Conservation (phyloP, 805 yeast species). For the Sugiyamaella floridensis region DNA sequence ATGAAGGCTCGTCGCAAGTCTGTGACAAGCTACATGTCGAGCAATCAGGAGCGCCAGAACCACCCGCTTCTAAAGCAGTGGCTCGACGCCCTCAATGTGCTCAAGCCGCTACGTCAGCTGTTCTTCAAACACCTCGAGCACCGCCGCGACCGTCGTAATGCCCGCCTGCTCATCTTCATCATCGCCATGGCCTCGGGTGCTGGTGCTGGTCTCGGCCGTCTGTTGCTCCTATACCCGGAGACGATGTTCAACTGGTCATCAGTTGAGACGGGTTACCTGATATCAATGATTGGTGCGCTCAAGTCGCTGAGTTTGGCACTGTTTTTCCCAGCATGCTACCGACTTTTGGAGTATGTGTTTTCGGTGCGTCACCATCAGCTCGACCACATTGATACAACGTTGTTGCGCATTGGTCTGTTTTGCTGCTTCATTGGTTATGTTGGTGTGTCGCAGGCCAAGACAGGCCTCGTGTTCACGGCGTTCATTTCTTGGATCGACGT, state of each 20-base stretch:
- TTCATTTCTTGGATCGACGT: conserved; percentile 13
- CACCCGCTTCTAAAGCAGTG: conserved; percentile 3
- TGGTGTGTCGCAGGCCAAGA: conserved; percentile 15
- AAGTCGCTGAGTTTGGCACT: conserved; percentile 20
- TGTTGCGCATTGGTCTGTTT: conserved; percentile 17
- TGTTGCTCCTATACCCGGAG: conserved; percentile 26
- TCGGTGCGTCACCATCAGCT: conserved; percentile 8
- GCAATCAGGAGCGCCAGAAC: background rate
- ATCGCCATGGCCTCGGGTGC: conserved; percentile 11
- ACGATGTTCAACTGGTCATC: conserved; percentile 27
- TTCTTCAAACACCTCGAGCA: conserved; percentile 14
- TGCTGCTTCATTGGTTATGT: conserved; percentile 12
- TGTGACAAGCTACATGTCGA: conserved; percentile 8
- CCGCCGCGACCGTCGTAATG: conserved; percentile 14
- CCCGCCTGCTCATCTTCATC: conserved; percentile 12
- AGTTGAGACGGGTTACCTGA: conserved; percentile 28
- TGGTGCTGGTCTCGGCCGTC: conserved; percentile 11
- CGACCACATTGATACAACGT: conserved; percentile 18
- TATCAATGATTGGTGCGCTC: conserved; percentile 23
- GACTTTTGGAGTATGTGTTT: conserved; percentile 7
- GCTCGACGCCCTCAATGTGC: conserved; percentile 17
- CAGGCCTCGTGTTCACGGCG: conserved; percentile 12
- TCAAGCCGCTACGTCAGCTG: conserved; percentile 23
- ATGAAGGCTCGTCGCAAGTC: conserved; percentile 16
- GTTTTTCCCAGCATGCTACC: conserved; percentile 19